Percentiles rank a stretch among this genome's conserved stretches.
Evolutionary conservation across 1,284 basidiomycete genomes (phyloP).

Genomic region (Phylloboletellus chloephorus): DNA sequence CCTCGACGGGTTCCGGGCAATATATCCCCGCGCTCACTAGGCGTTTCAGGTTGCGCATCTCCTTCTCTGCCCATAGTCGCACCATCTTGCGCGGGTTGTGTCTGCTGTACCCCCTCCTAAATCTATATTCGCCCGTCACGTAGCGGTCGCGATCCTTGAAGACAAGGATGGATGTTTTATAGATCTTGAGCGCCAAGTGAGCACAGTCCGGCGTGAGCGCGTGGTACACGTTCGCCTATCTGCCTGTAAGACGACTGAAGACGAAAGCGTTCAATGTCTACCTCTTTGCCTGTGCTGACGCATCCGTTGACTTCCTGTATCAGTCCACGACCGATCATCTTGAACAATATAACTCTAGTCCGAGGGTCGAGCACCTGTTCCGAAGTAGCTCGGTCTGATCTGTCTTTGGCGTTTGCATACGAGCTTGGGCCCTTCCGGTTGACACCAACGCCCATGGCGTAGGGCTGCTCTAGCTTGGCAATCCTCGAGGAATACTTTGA

Average conservation of each 20-base stretch:
- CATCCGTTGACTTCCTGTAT: constrained; percentile 89
- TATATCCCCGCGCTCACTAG: constrained; percentile 77
- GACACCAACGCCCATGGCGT: constrained; percentile 72
- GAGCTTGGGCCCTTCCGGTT: constrained; percentile 88
- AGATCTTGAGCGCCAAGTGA: constrained; percentile 92
- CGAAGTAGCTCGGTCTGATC: constrained; percentile 88
- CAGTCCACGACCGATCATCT: constrained; percentile 86
- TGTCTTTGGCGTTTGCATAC: constrained; percentile 84
- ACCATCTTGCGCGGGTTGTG: constrained; percentile 99
- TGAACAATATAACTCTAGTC: constrained; percentile 86
- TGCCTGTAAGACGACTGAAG: constrained; percentile 7
- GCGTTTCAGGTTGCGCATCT: constrained; percentile 92
- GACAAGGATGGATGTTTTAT: constrained; percentile 95
- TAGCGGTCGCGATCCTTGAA: constrained; percentile 98
- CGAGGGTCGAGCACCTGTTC: constrained; percentile 93
- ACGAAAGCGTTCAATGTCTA: constrained; percentile 30
- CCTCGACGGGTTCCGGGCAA: constrained; percentile 87
- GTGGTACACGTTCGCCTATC: constrained; percentile 90
- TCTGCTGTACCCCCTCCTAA: constrained; percentile 87
- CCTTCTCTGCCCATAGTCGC: constrained; percentile 97
- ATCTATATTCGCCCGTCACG: constrained; percentile 88
- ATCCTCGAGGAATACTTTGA: constrained; percentile 68
- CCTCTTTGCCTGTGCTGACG: constrained; percentile 94
- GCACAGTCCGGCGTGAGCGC: constrained; percentile 59
- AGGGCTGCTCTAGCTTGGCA: constrained; percentile 67